These are phyloP conservation scores for Gossypium mustelinum DNA, from an alignment of 345 rosid genomes.

Conservation along the genomic window DNA sequence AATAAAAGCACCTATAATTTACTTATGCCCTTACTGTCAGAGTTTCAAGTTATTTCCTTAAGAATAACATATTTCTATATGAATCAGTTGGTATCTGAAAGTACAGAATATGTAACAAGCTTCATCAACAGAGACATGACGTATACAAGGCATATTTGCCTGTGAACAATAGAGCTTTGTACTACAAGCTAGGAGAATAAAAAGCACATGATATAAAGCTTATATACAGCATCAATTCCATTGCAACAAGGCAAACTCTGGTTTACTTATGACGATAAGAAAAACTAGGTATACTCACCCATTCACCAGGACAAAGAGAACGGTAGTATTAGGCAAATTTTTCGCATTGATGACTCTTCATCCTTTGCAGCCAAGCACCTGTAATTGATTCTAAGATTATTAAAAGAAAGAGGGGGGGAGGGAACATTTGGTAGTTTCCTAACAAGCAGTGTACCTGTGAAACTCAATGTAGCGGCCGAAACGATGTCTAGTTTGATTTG, in stretches of 20 bases:
- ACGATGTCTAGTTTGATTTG: conserved; percentile 75
- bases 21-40: not conserved
- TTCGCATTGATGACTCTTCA: conserved; percentile 69
- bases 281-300: conserved; percentile 47
- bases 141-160: not conserved
- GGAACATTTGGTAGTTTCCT: not conserved
- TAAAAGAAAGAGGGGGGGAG: not conserved
- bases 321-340: conserved; percentile 75
- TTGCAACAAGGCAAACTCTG: not conserved
- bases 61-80: not conserved
- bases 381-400: conserved; percentile 6
- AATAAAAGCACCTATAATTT: not conserved
- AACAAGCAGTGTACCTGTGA: conserved; percentile 43
- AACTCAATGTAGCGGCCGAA: conserved; percentile 76
- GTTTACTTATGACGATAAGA: not conserved
- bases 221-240: not conserved
- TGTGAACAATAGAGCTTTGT: not conserved
- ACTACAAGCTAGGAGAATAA: not conserved
- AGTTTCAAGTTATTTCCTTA: not conserved
- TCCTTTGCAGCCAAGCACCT: conserved; percentile 83
- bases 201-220: not conserved
- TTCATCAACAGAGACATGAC: not conserved
- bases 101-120: too few relatives aligned
- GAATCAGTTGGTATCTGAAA: not conserved
- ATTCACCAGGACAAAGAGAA: conserved; percentile 92